Percentiles rank a stretch among this genome's conserved stretches.
Evolutionary conservation across 345 rosid genomes (phyloP).

Genomic region (Erodium maritimum): DNA sequence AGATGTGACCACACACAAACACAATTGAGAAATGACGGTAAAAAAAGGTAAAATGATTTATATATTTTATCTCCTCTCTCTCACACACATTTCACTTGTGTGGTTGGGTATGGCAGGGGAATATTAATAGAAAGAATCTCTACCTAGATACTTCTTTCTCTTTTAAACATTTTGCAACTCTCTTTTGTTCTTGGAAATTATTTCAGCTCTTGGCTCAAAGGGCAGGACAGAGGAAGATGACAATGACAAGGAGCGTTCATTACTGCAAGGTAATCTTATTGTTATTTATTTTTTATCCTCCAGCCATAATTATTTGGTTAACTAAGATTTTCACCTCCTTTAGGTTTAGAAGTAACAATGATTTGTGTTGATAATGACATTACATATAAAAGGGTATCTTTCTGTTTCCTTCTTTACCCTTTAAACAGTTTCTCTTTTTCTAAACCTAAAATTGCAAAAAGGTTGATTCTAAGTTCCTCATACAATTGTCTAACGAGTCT

Average conservation of each 20-base stretch:
- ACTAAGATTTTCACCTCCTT: not conserved
- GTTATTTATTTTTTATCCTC: slow-evolving; percentile 17
- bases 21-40: not conserved
- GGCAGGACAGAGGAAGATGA: slow-evolving; percentile 6
- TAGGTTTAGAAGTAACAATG: not conserved
- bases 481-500: not conserved
- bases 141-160: slow-evolving; percentile 21
- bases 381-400: not conserved
- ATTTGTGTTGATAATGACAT: too few species aligned
- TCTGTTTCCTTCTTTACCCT: not conserved
- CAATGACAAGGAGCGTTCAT: slow-evolving; percentile 12
- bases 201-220: slow-evolving; percentile 3
- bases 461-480: not conserved
- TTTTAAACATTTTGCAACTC: slow-evolving; percentile 7
- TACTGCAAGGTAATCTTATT: slow-evolving; percentile 1
- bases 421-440: not conserved
- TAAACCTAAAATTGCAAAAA: not conserved
- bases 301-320: slow-evolving; percentile 8
- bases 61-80: slow-evolving; percentile 5
- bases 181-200: slow-evolving; percentile 2
- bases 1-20: slow-evolving; percentile 35
- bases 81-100: not conserved
- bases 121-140: slow-evolving; percentile 27
- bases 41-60: not conserved
- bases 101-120: slow-evolving; percentile 18